Evolutionary conservation across 768 basidiomycete species (phyloP).

Genomic region (Coprinellus micaceus): DNA sequence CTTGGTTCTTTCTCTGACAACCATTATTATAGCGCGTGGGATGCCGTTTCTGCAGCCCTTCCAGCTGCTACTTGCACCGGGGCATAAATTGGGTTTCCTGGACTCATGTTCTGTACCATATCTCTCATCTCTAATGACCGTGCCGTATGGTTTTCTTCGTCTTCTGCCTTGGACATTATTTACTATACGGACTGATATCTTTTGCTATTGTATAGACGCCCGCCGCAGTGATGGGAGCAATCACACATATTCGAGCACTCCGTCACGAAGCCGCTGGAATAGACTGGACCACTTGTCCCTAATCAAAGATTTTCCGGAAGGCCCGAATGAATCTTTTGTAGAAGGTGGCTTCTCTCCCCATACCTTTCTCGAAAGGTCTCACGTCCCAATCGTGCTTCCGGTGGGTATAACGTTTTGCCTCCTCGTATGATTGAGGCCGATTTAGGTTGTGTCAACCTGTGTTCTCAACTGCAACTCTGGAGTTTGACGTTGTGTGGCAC

Average conservation of each 20-base stretch:
- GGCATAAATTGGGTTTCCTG: constrained; percentile 7
- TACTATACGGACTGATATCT: neutral
- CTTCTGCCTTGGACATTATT: no score
- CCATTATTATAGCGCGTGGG: constrained; percentile 45
- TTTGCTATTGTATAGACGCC: no score
- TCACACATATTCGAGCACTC: no score
- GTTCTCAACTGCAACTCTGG: neutral
- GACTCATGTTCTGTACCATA: neutral
- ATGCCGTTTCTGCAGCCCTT: constrained; percentile 47
- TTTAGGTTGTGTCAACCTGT: constrained; percentile 1
- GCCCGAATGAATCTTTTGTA: no score
- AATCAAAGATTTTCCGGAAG: neutral
- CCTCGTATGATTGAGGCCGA: constrained; percentile 3
- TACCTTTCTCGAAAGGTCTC: constrained; percentile 2
- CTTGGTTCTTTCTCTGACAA: neutral
- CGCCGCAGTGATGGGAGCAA: no score
- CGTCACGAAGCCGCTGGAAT: no score
- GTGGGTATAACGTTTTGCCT: neutral
- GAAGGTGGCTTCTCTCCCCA: no score
- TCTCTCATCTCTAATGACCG: neutral
- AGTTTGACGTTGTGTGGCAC: neutral
- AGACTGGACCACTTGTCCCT: neutral
- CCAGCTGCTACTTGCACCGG: constrained; percentile 44
- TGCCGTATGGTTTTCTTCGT: neutral
- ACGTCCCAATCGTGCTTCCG: constrained; percentile 9